A percentile compares a stretch with the other conserved stretches of the same genome.
Evolutionary conservation across 768 basidiomycete genomes (phyloP).

Genomic region (Leccinum pellstonianum): DNA sequence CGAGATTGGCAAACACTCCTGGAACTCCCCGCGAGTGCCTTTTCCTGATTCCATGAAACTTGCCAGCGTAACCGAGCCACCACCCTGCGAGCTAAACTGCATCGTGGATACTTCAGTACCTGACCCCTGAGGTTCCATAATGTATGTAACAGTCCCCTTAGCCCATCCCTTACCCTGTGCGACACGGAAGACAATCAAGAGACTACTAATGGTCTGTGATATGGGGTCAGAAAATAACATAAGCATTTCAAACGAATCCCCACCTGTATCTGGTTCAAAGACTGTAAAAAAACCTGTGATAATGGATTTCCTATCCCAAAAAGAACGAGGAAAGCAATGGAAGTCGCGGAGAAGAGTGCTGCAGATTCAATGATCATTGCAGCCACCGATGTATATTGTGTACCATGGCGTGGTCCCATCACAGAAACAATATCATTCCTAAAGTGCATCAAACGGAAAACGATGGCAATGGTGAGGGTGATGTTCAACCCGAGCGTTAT

Average conservation of each 20-base stretch:
- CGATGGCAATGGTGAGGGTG: not conserved
- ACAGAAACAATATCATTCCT: not conserved
- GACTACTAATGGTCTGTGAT: not conserved
- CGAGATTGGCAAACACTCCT: too few species aligned
- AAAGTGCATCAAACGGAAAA: not conserved
- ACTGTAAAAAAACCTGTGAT: not conserved
- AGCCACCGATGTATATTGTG: not conserved
- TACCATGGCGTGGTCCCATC: not conserved
- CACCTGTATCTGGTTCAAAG: not conserved
- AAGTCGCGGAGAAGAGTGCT: not conserved
- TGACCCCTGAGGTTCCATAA: too few species aligned
- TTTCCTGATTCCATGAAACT: too few species aligned
- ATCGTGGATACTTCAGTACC: too few species aligned
- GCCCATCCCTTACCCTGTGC: too few species aligned
- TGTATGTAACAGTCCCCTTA: too few species aligned
- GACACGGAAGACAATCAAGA: too few species aligned
- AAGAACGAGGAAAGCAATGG: not conserved
- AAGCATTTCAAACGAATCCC: not conserved
- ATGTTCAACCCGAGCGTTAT: not conserved
- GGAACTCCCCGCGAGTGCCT: too few species aligned
- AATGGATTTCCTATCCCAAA: not conserved
- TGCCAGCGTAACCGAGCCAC: too few species aligned
- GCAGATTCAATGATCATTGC: not conserved
- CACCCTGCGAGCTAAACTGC: too few species aligned
- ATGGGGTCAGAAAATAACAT: not conserved